Percentiles rank a stretch among this genome's conserved stretches.
These are phyloP conservation scores for Venustampulla echinocandica DNA, from an alignment of 495 filamentous ascomycete species.

Conservation along the genomic window DNA sequence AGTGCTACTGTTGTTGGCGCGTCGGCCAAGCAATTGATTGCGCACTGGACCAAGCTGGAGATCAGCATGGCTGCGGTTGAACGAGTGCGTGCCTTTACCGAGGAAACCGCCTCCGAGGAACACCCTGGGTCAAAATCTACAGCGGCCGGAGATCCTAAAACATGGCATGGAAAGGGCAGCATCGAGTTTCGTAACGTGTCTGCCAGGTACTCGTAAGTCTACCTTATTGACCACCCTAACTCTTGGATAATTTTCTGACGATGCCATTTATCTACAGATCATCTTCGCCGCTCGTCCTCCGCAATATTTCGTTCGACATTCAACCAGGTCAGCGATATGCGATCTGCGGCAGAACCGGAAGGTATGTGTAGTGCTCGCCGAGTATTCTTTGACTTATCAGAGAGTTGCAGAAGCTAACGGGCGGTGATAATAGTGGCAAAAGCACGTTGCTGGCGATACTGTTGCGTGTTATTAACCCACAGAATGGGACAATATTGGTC, in stretches of 20 bases:
- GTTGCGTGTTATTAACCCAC: not conserved
- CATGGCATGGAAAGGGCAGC: slow-evolving; percentile 25
- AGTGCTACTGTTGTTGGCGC: no score
- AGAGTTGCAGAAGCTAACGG: slow-evolving; percentile 44
- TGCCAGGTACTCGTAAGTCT: slow-evolving; percentile 25
- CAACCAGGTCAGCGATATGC: no score
- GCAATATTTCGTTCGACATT: no score
- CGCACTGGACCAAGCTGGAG: no score
- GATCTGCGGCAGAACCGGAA: no score
- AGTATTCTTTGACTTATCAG: no score
- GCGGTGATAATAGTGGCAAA: slow-evolving; percentile 21
- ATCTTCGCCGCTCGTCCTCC: no score
- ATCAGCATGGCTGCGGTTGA: no score
- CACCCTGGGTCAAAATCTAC: slow-evolving; percentile 1
- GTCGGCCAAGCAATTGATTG: no score
- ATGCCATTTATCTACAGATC: slow-evolving; percentile 65
- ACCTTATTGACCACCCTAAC: slow-evolving; percentile 31
- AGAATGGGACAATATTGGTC: not conserved
- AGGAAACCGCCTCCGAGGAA: slow-evolving; percentile 24
- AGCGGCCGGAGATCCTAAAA: slow-evolving; percentile 23
- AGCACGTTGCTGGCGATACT: not conserved
- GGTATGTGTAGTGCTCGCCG: no score
- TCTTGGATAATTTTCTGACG: slow-evolving; percentile 75
- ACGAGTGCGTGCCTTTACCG: slow-evolving; percentile 24
- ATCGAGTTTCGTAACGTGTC: slow-evolving; percentile 26